A percentile compares a stretch with the other conserved stretches of the same genome.
Evolutionary conservation across 1,139 yeast species (phyloP).

Genomic region (Hansenula lynferdii): DNA sequence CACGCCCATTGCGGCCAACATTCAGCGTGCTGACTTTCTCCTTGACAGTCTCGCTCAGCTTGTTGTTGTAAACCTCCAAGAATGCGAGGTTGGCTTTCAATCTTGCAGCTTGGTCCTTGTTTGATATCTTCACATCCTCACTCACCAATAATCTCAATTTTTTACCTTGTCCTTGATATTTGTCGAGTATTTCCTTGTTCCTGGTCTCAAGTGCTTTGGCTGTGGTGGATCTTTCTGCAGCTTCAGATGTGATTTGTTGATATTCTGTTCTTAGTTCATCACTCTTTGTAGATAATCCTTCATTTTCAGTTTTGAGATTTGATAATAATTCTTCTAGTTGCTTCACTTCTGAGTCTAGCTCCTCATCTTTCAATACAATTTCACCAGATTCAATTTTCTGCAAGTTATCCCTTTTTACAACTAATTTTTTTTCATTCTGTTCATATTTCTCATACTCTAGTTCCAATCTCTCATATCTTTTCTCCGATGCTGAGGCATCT

Average conservation of each 20-base stretch:
- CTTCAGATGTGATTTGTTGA: conserved; percentile 48
- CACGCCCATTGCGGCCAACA: conserved; percentile 22
- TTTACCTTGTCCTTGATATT: conserved; percentile 40
- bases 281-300: conserved; percentile 29
- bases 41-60: conserved; percentile 14
- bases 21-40: conserved; percentile 17
- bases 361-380: conserved; percentile 16
- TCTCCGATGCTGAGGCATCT: conserved; percentile 40
- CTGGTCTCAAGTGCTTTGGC: conserved; percentile 29
- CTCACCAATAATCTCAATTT: conserved; percentile 27
- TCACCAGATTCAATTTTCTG: conserved; percentile 13
- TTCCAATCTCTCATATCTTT: conserved; percentile 40
- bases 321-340: conserved; percentile 30
- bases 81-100: conserved; percentile 13
- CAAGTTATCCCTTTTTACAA: conserved; percentile 14
- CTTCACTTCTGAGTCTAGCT: conserved; percentile 28
- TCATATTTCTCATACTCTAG: conserved; percentile 28
- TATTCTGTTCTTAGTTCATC: conserved; percentile 43
- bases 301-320: conserved; percentile 26
- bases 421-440: conserved; percentile 14
- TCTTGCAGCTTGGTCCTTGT: conserved; percentile 1
- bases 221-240: conserved; percentile 44
- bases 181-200: conserved; percentile 29
- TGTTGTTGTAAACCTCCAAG: conserved; percentile 11
- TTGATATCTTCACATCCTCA: conserved; percentile 6